These are phyloP conservation scores for Fusarium cyanostomum DNA, from an alignment of 2,329 filamentous ascomycete species.

Conservation along the genomic window DNA sequence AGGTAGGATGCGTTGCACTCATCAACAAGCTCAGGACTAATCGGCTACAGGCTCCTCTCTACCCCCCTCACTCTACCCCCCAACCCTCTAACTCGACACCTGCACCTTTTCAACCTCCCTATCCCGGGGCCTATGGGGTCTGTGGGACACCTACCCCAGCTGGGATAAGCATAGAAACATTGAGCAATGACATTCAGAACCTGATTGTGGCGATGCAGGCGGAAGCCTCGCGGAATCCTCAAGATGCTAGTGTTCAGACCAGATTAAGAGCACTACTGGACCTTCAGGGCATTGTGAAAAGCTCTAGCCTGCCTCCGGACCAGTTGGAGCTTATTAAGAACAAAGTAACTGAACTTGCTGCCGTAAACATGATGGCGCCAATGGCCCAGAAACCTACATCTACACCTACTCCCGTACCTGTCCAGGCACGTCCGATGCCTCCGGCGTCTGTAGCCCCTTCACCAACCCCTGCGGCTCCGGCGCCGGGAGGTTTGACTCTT, in stretches of 20 bases:
- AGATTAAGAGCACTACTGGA: constrained; percentile 87
- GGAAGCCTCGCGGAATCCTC: constrained; percentile 78
- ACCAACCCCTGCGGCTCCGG: constrained; percentile 46
- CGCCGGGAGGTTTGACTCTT: constrained; percentile 57
- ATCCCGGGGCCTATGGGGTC: constrained; percentile 51
- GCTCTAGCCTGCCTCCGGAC: constrained; percentile 79
- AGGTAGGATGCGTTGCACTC: constrained; percentile 35
- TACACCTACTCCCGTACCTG: constrained; percentile 47
- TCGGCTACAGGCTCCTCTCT: constrained; percentile 31
- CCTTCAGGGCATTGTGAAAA: constrained; percentile 78
- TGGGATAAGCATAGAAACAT: constrained; percentile 72
- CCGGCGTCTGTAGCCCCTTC: constrained; percentile 48
- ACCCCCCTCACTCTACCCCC: constrained; percentile 53
- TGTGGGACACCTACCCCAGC: constrained; percentile 46
- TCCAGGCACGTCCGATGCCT: constrained; percentile 47
- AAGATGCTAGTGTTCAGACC: constrained; percentile 78
- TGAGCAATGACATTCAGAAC: constrained; percentile 84
- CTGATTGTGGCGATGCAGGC: constrained; percentile 77
- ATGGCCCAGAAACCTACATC: constrained; percentile 55
- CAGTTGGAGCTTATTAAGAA: constrained; percentile 86
- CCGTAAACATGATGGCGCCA: constrained; percentile 67
- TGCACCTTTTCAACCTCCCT: constrained; percentile 55
- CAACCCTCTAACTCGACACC: constrained; percentile 49
- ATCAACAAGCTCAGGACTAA: constrained; percentile 11
- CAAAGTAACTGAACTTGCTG: constrained; percentile 80